phyloP scores from a whole-genome alignment of 2,329 filamentous ascomycete species.

The Aureobasidium sp. region DNA sequence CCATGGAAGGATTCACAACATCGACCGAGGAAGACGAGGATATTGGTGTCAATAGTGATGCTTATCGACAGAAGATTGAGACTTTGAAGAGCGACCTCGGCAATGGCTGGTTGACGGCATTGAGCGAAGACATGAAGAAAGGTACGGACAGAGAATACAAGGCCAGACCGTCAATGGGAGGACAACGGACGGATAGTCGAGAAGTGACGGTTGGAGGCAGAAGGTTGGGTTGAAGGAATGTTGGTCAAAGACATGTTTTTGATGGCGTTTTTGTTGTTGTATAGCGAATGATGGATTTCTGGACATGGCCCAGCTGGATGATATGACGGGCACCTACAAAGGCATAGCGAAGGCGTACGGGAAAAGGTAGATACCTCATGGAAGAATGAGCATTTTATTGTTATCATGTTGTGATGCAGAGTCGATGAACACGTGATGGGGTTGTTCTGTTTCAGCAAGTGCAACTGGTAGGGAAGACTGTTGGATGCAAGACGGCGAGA shows the following conservation, averaged over 20 bases:
- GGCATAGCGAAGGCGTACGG: slow-evolving; percentile 13
- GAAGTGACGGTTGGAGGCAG: slow-evolving; percentile 28
- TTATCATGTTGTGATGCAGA: background rate
- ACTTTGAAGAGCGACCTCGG: slow-evolving; percentile 78
- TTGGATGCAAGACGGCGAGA: background rate
- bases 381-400: slow-evolving; percentile 4
- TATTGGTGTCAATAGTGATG: slow-evolving; percentile 24
- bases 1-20: background rate
- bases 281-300: slow-evolving; percentile 7
- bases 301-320: background rate
- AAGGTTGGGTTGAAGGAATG: slow-evolving; percentile 27
- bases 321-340: background rate
- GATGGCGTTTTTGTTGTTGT: slow-evolving; percentile 7
- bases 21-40: slow-evolving; percentile 22
- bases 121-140: slow-evolving; percentile 60
- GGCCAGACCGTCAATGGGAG: slow-evolving; percentile 16
- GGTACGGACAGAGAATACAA: slow-evolving; percentile 6
- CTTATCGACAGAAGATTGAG: slow-evolving; percentile 81
- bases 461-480: background rate
- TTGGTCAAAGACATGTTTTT: background rate
- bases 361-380: slow-evolving; percentile 10
- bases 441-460: background rate
- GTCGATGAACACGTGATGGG: background rate
- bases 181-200: slow-evolving; percentile 22
- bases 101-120: slow-evolving; percentile 75